Evolutionary conservation across 2,329 filamentous ascomycete genomes (phyloP).

Genomic region (Pseudocercospora fuligena): DNA sequence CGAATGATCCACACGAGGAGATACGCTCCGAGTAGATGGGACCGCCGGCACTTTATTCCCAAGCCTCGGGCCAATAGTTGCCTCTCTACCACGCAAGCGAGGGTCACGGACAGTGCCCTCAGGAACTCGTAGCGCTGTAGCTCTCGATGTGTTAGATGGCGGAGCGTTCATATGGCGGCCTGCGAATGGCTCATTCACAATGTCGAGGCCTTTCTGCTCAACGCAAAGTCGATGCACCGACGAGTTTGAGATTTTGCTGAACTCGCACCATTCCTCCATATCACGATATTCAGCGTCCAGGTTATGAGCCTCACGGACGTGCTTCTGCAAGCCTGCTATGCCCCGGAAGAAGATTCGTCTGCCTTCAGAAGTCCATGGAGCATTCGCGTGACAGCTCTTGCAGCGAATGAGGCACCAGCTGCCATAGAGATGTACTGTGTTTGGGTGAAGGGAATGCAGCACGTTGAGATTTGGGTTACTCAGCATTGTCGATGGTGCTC

Average conservation of each 20-base stretch:
- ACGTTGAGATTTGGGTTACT: neutral
- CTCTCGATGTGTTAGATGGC: no score
- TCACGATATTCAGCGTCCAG: neutral
- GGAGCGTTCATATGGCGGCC: no score
- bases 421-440: neutral
- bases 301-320: neutral
- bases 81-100: neutral
- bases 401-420: neutral
- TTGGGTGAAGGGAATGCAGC: neutral
- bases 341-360: neutral
- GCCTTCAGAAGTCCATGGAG: neutral
- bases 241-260: no score
- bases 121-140: no score
- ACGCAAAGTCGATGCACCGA: no score
- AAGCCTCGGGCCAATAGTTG: neutral
- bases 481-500: no score
- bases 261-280: no score
- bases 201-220: no score
- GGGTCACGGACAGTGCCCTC: neutral
- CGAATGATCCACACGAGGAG: neutral
- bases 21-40: neutral
- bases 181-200: no score
- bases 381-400: neutral
- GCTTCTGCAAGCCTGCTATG: neutral
- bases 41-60: neutral